Evolutionary conservation across 2,329 filamentous ascomycete species (phyloP), one percentile per base, ranked within the genome.

Genomic region (Fusarium decemcellulare): DNA sequence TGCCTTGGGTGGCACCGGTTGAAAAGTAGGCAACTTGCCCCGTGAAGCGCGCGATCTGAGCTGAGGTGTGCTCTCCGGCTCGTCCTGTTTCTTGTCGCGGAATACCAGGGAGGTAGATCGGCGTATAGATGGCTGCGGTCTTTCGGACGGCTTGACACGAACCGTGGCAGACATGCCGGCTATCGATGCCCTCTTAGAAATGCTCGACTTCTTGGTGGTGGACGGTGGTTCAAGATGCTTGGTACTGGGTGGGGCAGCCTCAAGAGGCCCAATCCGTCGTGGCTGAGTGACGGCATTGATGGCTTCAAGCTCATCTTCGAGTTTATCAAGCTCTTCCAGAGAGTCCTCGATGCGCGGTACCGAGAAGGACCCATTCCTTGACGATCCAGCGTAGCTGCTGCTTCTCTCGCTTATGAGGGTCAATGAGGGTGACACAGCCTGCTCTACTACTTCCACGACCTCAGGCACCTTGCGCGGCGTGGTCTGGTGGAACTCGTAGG

Each of bases 271-370:
- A 11, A 82, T 74, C 8, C 74, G 77, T 16, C 76, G 72, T 11
- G 82, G 62, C 2, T 74, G 77, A 0, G 84, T 75, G 11, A 83
- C 77, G n/a, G 78, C 78, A 58, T 77, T 72, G 36, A 89, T 80
- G 2, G 83, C 86, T 68, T 91, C 88, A 10, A 91, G 81, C 52
- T 90, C 83, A 34, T 91, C 89, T 68, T 91, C 88, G 15, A 91
- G 81, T 63, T 83, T 81, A 72, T 91, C 89, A 18, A 91, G 80
- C 66, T 88, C 88, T 74, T 90, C 88, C 9, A 91, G 79, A 2
- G 88, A 90, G 74, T 91, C 89, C 73, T 91, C 89, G 52, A 91
- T 91, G 16, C 87, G 85, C 29, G 84, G 79, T 12, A 81, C 78
- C 1, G 71, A 81, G 64, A 72, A 76, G 7, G 77, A 80, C 0